A percentile compares a stretch with the other conserved stretches of the same genome.
phyloP scores from a whole-genome alignment of 2,329 filamentous ascomycete species.

The Dothistroma pini region DNA sequence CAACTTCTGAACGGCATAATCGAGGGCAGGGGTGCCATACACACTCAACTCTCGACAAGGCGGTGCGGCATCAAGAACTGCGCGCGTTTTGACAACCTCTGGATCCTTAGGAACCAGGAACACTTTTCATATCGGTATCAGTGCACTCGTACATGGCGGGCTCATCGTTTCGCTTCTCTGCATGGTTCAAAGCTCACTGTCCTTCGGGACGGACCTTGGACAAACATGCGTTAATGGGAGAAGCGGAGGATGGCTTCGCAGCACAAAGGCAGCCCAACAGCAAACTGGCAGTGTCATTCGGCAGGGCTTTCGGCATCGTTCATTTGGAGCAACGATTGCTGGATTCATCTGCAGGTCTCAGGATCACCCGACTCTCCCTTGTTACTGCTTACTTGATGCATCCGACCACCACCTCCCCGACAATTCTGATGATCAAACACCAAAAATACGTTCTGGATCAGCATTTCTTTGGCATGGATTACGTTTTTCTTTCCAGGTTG shows the following conservation, averaged over 20 bases:
- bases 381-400: neutral
- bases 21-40: conserved; percentile 38
- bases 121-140: conserved; percentile 33
- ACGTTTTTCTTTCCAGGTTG: neutral
- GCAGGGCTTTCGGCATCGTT: conserved; percentile 36
- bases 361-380: conserved; percentile 15
- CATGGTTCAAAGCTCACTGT: conserved; percentile 15
- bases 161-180: conserved; percentile 28
- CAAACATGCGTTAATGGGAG: conserved; percentile 14
- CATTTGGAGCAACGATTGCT: conserved; percentile 22
- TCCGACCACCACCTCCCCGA: conserved; percentile 3
- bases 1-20: conserved; percentile 46
- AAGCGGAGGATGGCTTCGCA: conserved; percentile 12
- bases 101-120: conserved; percentile 19
- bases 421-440: conserved; percentile 1
- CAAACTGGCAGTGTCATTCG: conserved; percentile 40
- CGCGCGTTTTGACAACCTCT: conserved; percentile 18
- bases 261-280: conserved; percentile 17
- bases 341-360: conserved; percentile 24
- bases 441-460: conserved; percentile 5
- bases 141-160: conserved; percentile 30
- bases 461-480: conserved; percentile 5
- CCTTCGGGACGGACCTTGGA: conserved; percentile 2
- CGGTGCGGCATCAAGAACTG: conserved; percentile 19
- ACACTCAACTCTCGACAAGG: conserved; percentile 29